Conservation (phyloP, 1,139 yeast genomes). For the Hanseniaspora gamundiae region DNA sequence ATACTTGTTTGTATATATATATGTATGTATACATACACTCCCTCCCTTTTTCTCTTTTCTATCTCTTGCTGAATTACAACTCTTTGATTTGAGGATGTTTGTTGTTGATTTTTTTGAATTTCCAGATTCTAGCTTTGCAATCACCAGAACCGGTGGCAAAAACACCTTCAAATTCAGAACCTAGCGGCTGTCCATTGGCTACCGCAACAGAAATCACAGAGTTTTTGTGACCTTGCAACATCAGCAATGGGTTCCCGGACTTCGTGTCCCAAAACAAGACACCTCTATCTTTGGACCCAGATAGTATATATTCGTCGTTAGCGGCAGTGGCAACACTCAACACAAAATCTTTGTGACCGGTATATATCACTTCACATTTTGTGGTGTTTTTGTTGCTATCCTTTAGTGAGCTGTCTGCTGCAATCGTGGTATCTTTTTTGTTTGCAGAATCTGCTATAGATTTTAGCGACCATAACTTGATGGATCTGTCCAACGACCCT, state of each 20-base stretch:
- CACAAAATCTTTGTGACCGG: conserved; percentile 95
- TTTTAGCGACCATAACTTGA: conserved; percentile 86
- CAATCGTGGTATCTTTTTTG: conserved; percentile 25
- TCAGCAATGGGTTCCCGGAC: conserved; percentile 83
- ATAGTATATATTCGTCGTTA: conserved; percentile 78
- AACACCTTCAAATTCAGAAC: conserved; percentile 37
- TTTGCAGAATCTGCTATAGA: conserved; percentile 30
- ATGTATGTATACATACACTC: too few relatives aligned
- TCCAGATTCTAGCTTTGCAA: conserved; percentile 95
- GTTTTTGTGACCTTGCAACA: conserved; percentile 95
- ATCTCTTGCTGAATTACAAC: neutral
- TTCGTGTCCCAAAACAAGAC: conserved; percentile 94
- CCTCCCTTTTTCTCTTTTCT: neutral
- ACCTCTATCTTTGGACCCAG: conserved; percentile 96
- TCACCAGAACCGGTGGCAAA: conserved; percentile 98
- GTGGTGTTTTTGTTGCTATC: conserved; percentile 31
- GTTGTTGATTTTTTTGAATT: conserved; percentile 26
- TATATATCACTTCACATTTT: conserved; percentile 81
- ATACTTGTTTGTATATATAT: too few relatives aligned
- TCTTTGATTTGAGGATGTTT: neutral
- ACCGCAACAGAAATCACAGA: conserved; percentile 94
- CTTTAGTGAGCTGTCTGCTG: conserved; percentile 9
- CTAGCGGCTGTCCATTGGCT: conserved; percentile 59
- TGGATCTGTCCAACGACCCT: conserved; percentile 92
- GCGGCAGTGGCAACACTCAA: conserved; percentile 91